A percentile compares a stretch with the other conserved stretches of the same genome.
phyloP scores from a whole-genome alignment of 257 asterid species.

The Henckelia pumila region DNA sequence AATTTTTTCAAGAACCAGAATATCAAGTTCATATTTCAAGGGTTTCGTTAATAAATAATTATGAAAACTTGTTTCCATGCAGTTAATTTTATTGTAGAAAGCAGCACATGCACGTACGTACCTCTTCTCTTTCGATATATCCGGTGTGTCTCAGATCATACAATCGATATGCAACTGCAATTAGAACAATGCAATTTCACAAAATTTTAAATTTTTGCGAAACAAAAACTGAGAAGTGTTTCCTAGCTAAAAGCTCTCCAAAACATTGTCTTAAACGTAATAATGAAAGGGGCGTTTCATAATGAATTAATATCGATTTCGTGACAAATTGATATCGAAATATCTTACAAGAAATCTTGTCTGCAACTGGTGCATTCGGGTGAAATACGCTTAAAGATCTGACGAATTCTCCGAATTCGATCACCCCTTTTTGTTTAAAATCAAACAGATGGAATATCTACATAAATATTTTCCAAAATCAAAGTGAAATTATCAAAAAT shows the following conservation, averaged over 20 bases:
- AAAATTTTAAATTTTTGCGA: too few species aligned
- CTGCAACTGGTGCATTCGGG: slow-evolving; percentile 62
- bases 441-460: slow-evolving; percentile 81
- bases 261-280: too few species aligned
- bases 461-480: slow-evolving; percentile 15
- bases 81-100: too few species aligned
- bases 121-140: slow-evolving; percentile 81
- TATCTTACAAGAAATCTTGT: slow-evolving; percentile 63
- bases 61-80: background rate
- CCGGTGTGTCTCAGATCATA: slow-evolving; percentile 84
- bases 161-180: slow-evolving; percentile 80
- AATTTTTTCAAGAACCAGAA: slow-evolving; percentile 1
- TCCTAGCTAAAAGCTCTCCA: too few species aligned
- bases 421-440: slow-evolving; percentile 68
- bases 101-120: background rate
- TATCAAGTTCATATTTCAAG: background rate
- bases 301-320: background rate
- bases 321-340: background rate
- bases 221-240: too few species aligned
- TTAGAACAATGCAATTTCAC: too few species aligned
- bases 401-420: slow-evolving; percentile 88
- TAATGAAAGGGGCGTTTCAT: background rate
- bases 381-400: slow-evolving; percentile 80
- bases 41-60: too few species aligned
- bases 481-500: background rate